phyloP scores from a whole-genome alignment of 495 filamentous ascomycete species.

The Penicillium chermesinum region DNA sequence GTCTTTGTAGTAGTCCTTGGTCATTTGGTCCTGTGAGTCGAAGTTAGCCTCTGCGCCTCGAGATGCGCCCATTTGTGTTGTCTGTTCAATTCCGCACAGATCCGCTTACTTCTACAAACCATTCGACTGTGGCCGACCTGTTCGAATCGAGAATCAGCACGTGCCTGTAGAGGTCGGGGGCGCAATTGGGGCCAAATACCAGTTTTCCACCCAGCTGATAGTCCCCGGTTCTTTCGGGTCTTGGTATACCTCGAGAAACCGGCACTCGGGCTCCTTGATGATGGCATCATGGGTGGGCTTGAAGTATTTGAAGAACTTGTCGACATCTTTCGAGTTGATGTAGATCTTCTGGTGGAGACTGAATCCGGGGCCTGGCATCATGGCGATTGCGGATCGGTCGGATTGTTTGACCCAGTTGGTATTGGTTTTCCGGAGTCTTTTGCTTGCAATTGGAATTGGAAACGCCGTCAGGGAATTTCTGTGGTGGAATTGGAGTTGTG shows the following conservation, averaged over 20 bases:
- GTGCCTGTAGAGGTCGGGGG: background rate
- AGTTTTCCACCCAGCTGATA: constrained; percentile 45
- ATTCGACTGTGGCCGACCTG: constrained; percentile 32
- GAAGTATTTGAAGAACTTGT: constrained; percentile 36
- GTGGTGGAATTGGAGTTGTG: background rate
- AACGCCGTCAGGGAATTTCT: too few relatives aligned
- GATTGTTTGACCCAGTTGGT: background rate
- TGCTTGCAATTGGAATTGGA: too few relatives aligned
- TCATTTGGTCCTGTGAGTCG: constrained; percentile 38
- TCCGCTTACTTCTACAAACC: constrained; percentile 33
- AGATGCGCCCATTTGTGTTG: too few relatives aligned
- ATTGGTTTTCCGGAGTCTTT: background rate
- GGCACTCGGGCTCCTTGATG: constrained; percentile 40
- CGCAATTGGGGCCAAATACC: constrained; percentile 21
- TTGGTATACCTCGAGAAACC: constrained; percentile 46
- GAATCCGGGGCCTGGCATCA: constrained; percentile 1
- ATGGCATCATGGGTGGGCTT: constrained; percentile 39
- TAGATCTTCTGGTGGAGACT: constrained; percentile 40
- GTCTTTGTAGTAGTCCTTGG: constrained; percentile 47
- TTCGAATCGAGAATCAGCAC: constrained; percentile 4
- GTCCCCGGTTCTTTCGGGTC: constrained; percentile 36
- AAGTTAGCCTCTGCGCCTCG: too few relatives aligned
- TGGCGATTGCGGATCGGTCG: background rate
- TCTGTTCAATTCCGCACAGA: too few relatives aligned
- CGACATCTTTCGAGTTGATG: constrained; percentile 36